Conservation (phyloP, 192 early-diverging fungal genomes). For the Phlyctochytrium planicorne region DNA sequence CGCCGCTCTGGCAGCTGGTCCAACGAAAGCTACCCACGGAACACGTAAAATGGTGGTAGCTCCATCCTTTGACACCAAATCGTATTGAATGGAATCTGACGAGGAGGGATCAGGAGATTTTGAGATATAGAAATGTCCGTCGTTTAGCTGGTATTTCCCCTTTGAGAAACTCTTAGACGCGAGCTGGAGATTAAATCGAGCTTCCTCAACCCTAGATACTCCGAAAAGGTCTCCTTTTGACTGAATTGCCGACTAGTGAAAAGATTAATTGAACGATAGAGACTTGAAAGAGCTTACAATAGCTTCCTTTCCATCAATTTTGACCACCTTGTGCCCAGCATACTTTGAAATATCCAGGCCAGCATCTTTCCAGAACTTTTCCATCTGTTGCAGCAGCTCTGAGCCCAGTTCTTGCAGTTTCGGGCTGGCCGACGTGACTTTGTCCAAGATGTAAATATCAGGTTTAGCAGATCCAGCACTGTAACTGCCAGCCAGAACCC, state of each 20-base stretch:
- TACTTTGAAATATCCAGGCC: slow-evolving; percentile 1
- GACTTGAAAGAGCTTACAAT: neutral
- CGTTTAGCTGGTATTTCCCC: neutral
- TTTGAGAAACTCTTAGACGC: neutral
- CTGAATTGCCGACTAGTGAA: neutral
- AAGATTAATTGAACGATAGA: neutral
- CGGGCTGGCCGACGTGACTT: neutral
- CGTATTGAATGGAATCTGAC: neutral
- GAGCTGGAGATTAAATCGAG: neutral
- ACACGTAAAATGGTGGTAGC: neutral
- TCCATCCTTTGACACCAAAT: neutral
- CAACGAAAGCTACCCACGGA: neutral
- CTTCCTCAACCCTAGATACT: neutral
- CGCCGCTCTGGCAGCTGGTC: neutral
- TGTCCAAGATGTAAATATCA: neutral
- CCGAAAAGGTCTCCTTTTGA: neutral
- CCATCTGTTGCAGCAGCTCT: neutral
- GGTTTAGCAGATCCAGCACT: neutral
- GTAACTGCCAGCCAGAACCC: neutral
- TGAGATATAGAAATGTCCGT: neutral
- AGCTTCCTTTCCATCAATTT: neutral
- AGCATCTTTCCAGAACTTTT: neutral
- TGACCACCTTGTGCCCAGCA: neutral
- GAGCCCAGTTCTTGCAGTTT: neutral
- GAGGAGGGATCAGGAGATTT: neutral